Percentiles rank a stretch among this genome's conserved stretches.
phyloP scores from a whole-genome alignment of 2,329 filamentous ascomycete genomes.

The Pestalotiopsis sp. region DNA sequence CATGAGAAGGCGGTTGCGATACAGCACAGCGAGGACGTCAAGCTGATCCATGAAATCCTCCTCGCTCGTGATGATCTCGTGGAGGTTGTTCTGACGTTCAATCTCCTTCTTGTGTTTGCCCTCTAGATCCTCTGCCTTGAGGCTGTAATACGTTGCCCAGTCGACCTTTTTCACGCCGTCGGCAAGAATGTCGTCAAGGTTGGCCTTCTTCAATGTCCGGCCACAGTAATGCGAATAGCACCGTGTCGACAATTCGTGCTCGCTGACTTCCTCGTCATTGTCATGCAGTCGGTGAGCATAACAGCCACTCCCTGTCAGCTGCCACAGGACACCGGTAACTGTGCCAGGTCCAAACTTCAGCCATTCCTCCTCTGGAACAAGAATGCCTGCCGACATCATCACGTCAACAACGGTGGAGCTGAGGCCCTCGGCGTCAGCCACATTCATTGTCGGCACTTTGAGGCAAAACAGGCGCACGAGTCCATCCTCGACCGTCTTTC shows the following conservation, averaged over 20 bases:
- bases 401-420: slow-evolving; percentile 74
- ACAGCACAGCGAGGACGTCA: slow-evolving; percentile 80
- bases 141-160: slow-evolving; percentile 86
- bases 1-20: slow-evolving; percentile 74
- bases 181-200: slow-evolving; percentile 71
- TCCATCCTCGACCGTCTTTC: slow-evolving; percentile 82
- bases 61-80: slow-evolving; percentile 93
- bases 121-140: slow-evolving; percentile 76
- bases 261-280: slow-evolving; percentile 37
- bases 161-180: slow-evolving; percentile 73
- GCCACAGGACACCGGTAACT: slow-evolving; percentile 89
- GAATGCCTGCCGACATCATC: slow-evolving; percentile 76
- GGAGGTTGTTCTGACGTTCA: slow-evolving; percentile 88
- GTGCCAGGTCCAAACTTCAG: slow-evolving; percentile 82
- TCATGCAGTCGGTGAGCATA: slow-evolving; percentile 85
- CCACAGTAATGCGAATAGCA: slow-evolving; percentile 96
- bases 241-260: slow-evolving; percentile 62
- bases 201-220: slow-evolving; percentile 91
- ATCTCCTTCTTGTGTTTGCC: slow-evolving; percentile 80
- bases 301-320: slow-evolving; percentile 87
- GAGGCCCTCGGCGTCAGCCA: slow-evolving; percentile 89
- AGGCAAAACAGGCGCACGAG: slow-evolving; percentile 86
- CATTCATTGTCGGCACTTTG: slow-evolving; percentile 98
- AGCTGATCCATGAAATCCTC: slow-evolving; percentile 88
- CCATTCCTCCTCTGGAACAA: slow-evolving; percentile 94